Percentiles rank a stretch among this genome's conserved stretches.
Evolutionary conservation across 2,329 filamentous ascomycete species (phyloP).

Genomic region (Fusarium sp.): DNA sequence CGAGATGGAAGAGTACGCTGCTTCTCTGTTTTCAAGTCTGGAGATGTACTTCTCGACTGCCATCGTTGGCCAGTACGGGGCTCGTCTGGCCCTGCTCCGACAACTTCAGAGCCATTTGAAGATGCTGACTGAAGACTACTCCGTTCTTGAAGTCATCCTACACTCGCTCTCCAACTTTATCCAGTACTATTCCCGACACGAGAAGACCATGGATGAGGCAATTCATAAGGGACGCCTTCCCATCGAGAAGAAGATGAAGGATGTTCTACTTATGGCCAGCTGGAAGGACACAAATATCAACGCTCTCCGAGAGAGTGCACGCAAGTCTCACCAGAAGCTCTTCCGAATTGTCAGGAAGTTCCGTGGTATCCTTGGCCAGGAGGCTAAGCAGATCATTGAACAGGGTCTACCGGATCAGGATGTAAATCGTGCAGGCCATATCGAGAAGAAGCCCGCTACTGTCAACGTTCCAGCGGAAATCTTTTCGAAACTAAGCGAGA

Average conservation of each 20-base stretch:
- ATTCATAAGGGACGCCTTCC: conserved; percentile 77
- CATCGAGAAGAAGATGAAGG: conserved; percentile 93
- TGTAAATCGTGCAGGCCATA: conserved; percentile 27
- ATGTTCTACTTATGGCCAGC: conserved; percentile 92
- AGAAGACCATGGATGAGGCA: conserved; percentile 73
- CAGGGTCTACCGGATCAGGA: conserved; percentile 71
- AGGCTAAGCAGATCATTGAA: conserved; percentile 76
- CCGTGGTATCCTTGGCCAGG: conserved; percentile 81
- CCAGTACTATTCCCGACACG: conserved; percentile 80
- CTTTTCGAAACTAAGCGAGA: conserved; percentile 42
- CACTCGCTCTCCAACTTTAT: conserved; percentile 83
- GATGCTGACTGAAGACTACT: conserved; percentile 72
- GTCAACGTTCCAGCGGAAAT: conserved; percentile 31
- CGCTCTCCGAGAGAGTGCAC: conserved; percentile 88
- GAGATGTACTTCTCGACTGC: conserved; percentile 85
- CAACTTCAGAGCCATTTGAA: conserved; percentile 77
- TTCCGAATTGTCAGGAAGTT: conserved; percentile 95
- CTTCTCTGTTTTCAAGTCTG: conserved; percentile 80
- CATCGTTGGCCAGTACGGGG: conserved; percentile 84
- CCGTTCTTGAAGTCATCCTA: conserved; percentile 70
- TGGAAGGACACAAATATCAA: conserved; percentile 99
- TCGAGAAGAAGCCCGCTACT: conserved; percentile 6
- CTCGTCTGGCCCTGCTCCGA: conserved; percentile 79
- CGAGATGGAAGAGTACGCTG: conserved; percentile 74
- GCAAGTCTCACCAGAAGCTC: conserved; percentile 90